Evolutionary conservation across 2,329 filamentous ascomycete species (phyloP), one percentile per base, ranked within the genome.

Genomic region (Pyrenochaeta sp.): DNA sequence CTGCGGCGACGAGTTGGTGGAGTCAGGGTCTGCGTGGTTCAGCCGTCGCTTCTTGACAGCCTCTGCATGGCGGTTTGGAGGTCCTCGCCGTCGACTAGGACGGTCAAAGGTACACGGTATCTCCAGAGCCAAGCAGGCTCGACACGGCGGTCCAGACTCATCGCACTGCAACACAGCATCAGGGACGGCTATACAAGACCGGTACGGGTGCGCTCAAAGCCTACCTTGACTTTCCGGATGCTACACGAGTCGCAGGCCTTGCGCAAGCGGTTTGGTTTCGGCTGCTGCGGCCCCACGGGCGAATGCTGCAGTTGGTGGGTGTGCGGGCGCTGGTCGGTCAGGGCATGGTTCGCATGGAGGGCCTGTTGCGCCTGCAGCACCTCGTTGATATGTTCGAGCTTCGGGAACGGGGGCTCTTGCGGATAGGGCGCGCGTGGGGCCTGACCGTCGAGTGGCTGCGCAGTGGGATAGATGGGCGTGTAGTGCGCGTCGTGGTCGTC

Each of bases 61-160:
- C 78, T 90, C 88, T 19, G 87, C 87, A 78, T 89, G 87, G 62
- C 84, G 80, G 67, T 90, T 90, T 32, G 88, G 87, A 36, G 88
- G 88, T 5, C 88, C 88, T 68, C 88, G 81, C 58, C 88, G 82
- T 56, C 86, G 82, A 70, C 85, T 88, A 27, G 87, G 87, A 61
- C 88, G 81, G 47, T 88, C 82, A 72, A 88, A 90, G 56, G 88
- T 90, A 72, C 88, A 90, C 27, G 86, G 86, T 48, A 90, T 89
- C 61, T 89, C 86, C 62, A 90, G 80, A 51, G 84, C 83, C 42
- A 85, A 81, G 75, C 88, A 90, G 46, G 87, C 87, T 71, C 84
- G 81, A 78, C 88, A 90, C 46, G 88, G 88, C 28, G 86, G 86
- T n/a, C 87, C 87, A 40, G 82, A 82, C 67, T 88, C 86, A 71